Evolutionary conservation across 805 yeast genomes (phyloP).

Genomic region (Sugiyamaella mastotermitis): DNA sequence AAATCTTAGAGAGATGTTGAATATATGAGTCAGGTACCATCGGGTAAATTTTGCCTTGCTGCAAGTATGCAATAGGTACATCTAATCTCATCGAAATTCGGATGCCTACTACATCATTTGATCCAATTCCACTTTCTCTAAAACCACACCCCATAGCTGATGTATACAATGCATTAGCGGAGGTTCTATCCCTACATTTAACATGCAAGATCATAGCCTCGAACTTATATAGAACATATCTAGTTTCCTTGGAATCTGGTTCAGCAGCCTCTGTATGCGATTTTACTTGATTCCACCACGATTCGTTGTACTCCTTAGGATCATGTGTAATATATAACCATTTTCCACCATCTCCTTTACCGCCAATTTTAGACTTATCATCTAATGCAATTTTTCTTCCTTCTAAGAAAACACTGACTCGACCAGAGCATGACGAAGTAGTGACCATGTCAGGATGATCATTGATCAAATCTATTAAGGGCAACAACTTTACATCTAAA

Average conservation of each 20-base stretch:
- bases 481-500: constrained; percentile 67
- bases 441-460: constrained; percentile 64
- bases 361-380: constrained; percentile 47
- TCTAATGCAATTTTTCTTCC: constrained; percentile 44
- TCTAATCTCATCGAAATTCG: constrained; percentile 71
- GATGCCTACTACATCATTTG: constrained; percentile 69
- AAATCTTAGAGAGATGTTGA: constrained; percentile 44
- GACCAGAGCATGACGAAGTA: constrained; percentile 83
- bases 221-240: constrained; percentile 68
- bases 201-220: constrained; percentile 85
- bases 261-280: constrained; percentile 3
- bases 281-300: constrained; percentile 23
- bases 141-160: constrained; percentile 81
- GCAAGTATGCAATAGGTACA: constrained; percentile 68
- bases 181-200: constrained; percentile 55
- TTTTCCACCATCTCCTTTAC: constrained; percentile 78
- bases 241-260: not conserved
- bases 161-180: constrained; percentile 59
- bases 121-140: constrained; percentile 81
- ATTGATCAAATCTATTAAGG: constrained; percentile 66
- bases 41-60: constrained; percentile 24
- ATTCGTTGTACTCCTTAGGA: constrained; percentile 34
- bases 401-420: constrained; percentile 76
- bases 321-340: constrained; percentile 83
- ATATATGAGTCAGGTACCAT: constrained; percentile 52